Conservation (phyloP, 176 grass and related monocot species). For the Carex littledalei region DNA sequence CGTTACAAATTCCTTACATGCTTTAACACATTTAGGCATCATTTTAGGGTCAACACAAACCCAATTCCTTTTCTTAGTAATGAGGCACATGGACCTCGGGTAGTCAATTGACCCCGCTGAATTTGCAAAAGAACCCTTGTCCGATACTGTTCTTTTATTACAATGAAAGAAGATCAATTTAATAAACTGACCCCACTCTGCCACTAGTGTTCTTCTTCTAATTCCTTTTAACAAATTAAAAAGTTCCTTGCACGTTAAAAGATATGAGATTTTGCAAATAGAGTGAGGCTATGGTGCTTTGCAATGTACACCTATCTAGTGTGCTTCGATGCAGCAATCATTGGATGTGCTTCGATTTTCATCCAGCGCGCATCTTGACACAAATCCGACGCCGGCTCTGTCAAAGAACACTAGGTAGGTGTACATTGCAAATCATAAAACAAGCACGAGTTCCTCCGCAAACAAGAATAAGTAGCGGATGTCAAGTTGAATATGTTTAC, state of each 20-base stretch:
- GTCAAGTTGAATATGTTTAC: neutral
- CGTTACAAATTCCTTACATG: neutral
- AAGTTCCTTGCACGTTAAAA: neutral
- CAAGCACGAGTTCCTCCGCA: neutral
- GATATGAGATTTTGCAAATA: neutral
- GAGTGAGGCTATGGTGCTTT: no score
- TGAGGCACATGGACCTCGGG: neutral
- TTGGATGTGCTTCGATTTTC: no score
- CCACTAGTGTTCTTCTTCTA: neutral
- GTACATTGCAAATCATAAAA: neutral
- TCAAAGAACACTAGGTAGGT: no score
- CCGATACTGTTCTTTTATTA: neutral
- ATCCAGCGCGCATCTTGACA: no score
- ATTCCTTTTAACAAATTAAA: neutral
- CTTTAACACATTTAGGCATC: no score
- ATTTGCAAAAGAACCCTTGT: neutral
- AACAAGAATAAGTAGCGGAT: neutral
- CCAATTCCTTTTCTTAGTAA: neutral
- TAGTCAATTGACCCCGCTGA: neutral
- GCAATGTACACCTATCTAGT: no score
- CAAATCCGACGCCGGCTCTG: no score
- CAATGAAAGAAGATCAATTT: neutral
- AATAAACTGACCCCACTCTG: neutral
- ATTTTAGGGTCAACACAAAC: neutral
- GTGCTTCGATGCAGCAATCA: no score